Evolutionary conservation across 176 grass and related monocot species (phyloP), one percentile per base, ranked within the genome.

Genomic region (Aegilops speltoides): DNA sequence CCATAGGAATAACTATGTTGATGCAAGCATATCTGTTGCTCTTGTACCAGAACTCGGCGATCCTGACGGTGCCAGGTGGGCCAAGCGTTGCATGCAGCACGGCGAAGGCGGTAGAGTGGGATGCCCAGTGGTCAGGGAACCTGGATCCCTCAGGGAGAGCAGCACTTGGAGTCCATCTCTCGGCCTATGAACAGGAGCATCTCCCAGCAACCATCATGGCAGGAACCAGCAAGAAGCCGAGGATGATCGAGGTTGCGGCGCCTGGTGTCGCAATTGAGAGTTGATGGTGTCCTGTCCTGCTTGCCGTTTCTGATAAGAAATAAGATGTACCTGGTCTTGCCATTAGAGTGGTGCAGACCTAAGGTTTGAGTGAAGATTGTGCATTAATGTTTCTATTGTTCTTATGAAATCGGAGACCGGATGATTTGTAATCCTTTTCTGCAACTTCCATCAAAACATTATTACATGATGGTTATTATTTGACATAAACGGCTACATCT

Each of bases 21-120:
- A 81, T 68, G 79, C 25, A 81, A 81, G 25, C 38, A 61, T 78
- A 33, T 37, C 23, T 29, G 64, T 67, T 81, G 61, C 62, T 83
- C 34, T 64, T 79, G 61, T 20, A 61, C 37, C 81, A 97, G 92
- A 95, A 90, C 19, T 79, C 93, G 1, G 93, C 87, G 8, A 98
- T 80, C 62, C 46, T 92, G 81, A 98, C 83, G 4, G 91, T 93
- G 38, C 89, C 91, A 0, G 93, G 95, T 0, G 93, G 91, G 0
- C 91, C 89, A 33, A 98, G 91, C 43, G 77, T 98, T 60, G 95
- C 93, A 15, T 93, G 93, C 63, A 98, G 95, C 91, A 98, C 89
- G 9, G 95, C 91, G 5, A 95, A 95, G 85, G 95, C 85, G 3
- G 82, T 92, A 69, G 62, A 90, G 50, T 86, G 88, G 78, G 88